Percentiles rank a stretch among this genome's conserved stretches.
These are phyloP conservation scores for Saccharomyces hybrid DNA, from an alignment of 1,139 yeast genomes.

Conservation along the genomic window DNA sequence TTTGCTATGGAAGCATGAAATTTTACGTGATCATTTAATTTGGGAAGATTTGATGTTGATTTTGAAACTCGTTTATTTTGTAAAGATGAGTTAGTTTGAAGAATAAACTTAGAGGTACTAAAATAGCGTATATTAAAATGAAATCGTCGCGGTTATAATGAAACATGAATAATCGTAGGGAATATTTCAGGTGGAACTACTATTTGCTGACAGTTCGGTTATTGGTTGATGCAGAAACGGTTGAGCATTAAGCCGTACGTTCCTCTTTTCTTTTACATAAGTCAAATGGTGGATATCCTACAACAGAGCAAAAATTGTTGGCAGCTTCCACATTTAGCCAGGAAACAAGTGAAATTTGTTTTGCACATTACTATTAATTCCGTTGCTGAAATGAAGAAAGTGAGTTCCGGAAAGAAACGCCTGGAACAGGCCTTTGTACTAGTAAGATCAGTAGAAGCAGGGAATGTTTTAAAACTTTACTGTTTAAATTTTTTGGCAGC, in stretches of 20 bases:
- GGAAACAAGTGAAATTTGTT: background rate
- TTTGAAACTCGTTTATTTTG: background rate
- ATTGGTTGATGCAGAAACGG: background rate
- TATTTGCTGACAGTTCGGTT: background rate
- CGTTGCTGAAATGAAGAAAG: background rate
- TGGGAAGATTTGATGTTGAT: background rate
- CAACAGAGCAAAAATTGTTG: background rate
- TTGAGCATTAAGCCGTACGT: background rate
- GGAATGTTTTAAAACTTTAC: background rate
- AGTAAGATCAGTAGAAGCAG: background rate
- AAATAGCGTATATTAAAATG: background rate
- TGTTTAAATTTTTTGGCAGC: background rate
- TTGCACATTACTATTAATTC: background rate
- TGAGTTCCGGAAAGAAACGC: background rate
- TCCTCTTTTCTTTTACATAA: background rate
- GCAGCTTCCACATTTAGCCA: background rate
- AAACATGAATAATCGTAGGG: background rate
- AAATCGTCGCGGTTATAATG: background rate
- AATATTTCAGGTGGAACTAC: background rate
- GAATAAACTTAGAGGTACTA: background rate
- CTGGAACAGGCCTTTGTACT: background rate
- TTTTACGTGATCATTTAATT: background rate
- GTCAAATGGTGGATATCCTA: background rate
- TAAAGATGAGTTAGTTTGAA: background rate
- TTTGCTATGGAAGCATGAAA: background rate